Base-by-base conservation (phyloP, 805 yeast species). In the Yarrowia keelungensis region DNA sequence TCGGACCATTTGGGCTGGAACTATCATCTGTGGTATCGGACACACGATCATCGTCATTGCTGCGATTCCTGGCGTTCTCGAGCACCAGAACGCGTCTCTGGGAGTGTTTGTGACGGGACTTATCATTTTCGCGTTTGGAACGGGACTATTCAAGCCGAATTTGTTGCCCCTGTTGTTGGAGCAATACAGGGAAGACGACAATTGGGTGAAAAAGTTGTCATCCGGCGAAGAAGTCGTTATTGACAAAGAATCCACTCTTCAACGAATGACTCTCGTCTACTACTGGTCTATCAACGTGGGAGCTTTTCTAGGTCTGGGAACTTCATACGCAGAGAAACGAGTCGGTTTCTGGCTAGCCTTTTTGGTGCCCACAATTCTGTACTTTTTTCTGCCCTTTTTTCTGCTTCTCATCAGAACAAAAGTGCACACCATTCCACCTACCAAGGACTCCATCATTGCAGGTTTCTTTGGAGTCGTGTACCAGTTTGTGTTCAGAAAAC, bases 281-380 rank as follows among this genome's bases (percentile, higher is more conserved):
- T 46, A 46, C 32, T 22, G 50, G 32, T 43, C 47, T 4, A 43
- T 16, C 26, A 43, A 43, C 26, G 47, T 43, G 47, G 47, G 47
- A 2, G 32, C 50, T 2, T 22, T 46, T 12, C 14, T 46, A 8
- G 50, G 50, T 22, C 32, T 46, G 12, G 50, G 50, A 46, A 46
- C 35, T 5, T 46, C 35, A 2, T 46, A 46, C 1, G 50, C 50
- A 1, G 50, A 46, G 5, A 46, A 46, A 22, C 8, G 50, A 8
- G 12, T 46, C 12, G 50, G 50, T 1, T 46, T 22, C 47, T 43
- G 47, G 47, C 47, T 43, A 10, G 47, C 47, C 14, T 43, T 43
- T 16, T 26, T 43, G 7, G 47, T 43, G 1, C 47, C 47, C 26
- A 43, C 47, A 16, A 43, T 43, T 10, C 47, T 43, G 12, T 43